Evolutionary conservation across 108 stramenopile genomes (phyloP), one percentile per base, ranked within the genome.

Genomic region (Pseudonitzschia multiseries): DNA sequence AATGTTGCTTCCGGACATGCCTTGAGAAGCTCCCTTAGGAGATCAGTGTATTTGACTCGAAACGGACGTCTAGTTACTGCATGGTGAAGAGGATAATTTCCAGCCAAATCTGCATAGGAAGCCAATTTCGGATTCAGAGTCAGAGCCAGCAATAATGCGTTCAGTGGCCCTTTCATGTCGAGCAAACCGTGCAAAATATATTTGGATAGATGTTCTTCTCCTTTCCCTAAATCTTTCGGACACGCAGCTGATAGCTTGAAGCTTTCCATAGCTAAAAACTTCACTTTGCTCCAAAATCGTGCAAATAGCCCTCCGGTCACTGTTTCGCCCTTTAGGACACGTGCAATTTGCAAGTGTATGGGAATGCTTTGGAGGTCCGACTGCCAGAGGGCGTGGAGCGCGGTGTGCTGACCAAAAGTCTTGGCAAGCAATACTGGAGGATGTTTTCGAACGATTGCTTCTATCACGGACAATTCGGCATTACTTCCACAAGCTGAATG

Each of bases 321-420:
- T 44, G 32, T 21, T 14, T 71, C 53, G 41, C 73, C 79, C 42
- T 70, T 68, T 17, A 79, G 63, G 57, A 79, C 74, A 31, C 53
- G 56, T 12, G 79, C 79, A 65, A 79, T 68, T 26, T 70, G 62
- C 62, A 79, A 62, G 32, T 64, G 61, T 15, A 68, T 72, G 4
- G 65, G 79, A 18, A 79, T 85, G 56, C 72, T 81, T 52, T 81
- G 77, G 14, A 78, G 59, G 54, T 81, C 78, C 4, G 84, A 73
- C 1, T 73, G 59, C 77, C 77, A 85, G 0, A 85, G 62, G 13
- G 80, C 74, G 17, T 72, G 59, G 27, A 85, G 40, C 13, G 79
- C 79, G 14, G 80, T 68, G 42, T 64, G 69, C 8, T 72, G 74
- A 22, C 81, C 80, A 63, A 53, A 75, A 15, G 80, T 79, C 27